Percentiles rank a stretch among this genome's conserved stretches.
Conservation (phyloP, 2,329 filamentous ascomycete species). For the Acrocalymma vagum region DNA sequence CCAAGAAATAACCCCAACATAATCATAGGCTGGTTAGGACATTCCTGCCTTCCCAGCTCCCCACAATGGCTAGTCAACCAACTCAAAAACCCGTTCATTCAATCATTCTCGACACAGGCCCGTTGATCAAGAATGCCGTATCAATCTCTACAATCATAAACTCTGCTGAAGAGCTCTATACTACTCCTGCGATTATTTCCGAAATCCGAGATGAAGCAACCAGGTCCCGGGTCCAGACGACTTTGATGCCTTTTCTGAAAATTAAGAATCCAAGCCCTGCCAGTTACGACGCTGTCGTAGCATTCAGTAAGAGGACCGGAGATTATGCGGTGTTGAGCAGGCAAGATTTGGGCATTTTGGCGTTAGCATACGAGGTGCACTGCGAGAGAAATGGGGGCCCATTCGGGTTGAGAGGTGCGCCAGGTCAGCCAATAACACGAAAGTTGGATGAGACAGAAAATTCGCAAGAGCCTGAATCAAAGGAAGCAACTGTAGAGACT, state of each 20-base stretch:
- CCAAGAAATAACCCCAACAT: no score
- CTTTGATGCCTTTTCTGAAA: conserved; percentile 84
- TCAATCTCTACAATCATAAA: conserved; percentile 81
- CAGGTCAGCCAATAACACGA: conserved; percentile 81
- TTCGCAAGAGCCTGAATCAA: no score
- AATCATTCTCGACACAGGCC: conserved; percentile 88
- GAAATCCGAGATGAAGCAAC: conserved; percentile 90
- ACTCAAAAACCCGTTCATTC: conserved; percentile 76
- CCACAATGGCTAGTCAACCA: conserved; percentile 31
- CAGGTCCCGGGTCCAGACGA: conserved; percentile 80
- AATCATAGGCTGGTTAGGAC: not conserved
- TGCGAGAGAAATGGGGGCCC: conserved; percentile 89
- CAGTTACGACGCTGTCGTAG: conserved; percentile 80
- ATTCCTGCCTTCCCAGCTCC: conserved; percentile 3
- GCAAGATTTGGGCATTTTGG: conserved; percentile 88
- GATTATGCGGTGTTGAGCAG: conserved; percentile 87
- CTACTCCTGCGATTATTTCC: conserved; percentile 82
- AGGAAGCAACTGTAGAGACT: no score
- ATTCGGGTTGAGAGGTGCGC: conserved; percentile 80
- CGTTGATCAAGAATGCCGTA: conserved; percentile 92
- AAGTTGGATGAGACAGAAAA: no score
- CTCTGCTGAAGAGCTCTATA: conserved; percentile 71
- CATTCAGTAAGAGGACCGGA: conserved; percentile 89
- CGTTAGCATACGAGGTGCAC: conserved; percentile 93
- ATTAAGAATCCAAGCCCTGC: conserved; percentile 76